phyloP scores from a whole-genome alignment of 805 yeast genomes.

The Blastobotrys mokoenaii region DNA sequence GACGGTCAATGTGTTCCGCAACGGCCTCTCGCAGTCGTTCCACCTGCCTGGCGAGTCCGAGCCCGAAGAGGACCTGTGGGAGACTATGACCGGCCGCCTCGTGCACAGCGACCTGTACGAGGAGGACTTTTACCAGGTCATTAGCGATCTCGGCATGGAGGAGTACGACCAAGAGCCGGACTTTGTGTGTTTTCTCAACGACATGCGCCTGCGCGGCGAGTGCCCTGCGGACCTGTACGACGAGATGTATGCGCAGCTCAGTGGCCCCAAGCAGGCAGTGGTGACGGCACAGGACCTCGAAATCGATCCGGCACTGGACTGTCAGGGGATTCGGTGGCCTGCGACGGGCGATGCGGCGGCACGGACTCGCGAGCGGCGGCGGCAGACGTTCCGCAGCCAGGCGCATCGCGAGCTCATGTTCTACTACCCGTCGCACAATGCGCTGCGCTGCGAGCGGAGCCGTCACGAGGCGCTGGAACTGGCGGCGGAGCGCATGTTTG shows the following conservation, averaged over 20 bases:
- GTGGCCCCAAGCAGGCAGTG: not conserved
- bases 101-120: too few species aligned
- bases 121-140: too few species aligned
- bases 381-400: not conserved
- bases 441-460: not conserved
- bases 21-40: too few species aligned
- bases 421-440: not conserved
- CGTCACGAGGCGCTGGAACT: not conserved
- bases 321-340: not conserved
- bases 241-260: not conserved
- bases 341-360: not conserved
- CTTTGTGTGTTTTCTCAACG: not conserved
- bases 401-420: not conserved
- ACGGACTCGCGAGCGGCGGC: too few species aligned
- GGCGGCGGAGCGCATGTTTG: slow-evolving; percentile 20
- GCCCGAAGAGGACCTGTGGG: too few species aligned
- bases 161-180: not conserved
- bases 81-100: too few species aligned
- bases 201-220: too few species aligned
- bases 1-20: too few species aligned
- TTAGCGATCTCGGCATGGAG: not conserved
- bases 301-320: not conserved
- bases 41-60: too few species aligned
- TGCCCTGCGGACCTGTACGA: not conserved
- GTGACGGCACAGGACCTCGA: not conserved